phyloP scores from a whole-genome alignment of 2,329 filamentous ascomycete species.

The Scedosporium apiospermum region DNA sequence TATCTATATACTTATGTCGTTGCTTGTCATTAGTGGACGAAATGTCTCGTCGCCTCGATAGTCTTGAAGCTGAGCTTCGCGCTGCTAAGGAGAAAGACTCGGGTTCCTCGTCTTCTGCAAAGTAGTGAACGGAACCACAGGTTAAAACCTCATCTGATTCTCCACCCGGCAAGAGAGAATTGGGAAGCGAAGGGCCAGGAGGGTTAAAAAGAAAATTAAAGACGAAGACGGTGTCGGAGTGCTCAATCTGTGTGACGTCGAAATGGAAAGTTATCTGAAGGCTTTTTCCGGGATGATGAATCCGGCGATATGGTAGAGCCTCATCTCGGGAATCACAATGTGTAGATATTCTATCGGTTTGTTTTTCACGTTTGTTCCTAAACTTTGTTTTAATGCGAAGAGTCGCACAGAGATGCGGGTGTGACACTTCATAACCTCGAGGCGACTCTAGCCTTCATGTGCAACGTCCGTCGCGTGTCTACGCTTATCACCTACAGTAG shows the following conservation, averaged over 20 bases:
- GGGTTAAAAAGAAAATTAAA: not conserved
- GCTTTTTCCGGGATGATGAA: not conserved
- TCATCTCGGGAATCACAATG: not conserved
- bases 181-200: too few relatives aligned
- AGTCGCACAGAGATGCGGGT: not conserved
- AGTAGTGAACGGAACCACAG: not conserved
- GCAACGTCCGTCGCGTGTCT: not conserved
- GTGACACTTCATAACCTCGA: too few relatives aligned
- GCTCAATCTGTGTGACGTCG: not conserved
- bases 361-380: not conserved
- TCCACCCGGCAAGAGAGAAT: too few relatives aligned
- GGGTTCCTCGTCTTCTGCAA: not conserved
- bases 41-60: constrained; percentile 80
- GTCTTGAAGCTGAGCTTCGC: constrained; percentile 64
- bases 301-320: not conserved
- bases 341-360: not conserved
- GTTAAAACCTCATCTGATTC: not conserved
- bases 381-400: not conserved
- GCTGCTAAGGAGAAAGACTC: constrained; percentile 39
- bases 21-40: constrained; percentile 65
- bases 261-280: not conserved
- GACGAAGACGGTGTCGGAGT: not conserved
- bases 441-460: too few relatives aligned
- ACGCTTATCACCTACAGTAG: not conserved
- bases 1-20: not conserved